Evolutionary conservation across 768 basidiomycete species (phyloP), one percentile per base, ranked within the genome.

Genomic region (Lactarius akahatsu): DNA sequence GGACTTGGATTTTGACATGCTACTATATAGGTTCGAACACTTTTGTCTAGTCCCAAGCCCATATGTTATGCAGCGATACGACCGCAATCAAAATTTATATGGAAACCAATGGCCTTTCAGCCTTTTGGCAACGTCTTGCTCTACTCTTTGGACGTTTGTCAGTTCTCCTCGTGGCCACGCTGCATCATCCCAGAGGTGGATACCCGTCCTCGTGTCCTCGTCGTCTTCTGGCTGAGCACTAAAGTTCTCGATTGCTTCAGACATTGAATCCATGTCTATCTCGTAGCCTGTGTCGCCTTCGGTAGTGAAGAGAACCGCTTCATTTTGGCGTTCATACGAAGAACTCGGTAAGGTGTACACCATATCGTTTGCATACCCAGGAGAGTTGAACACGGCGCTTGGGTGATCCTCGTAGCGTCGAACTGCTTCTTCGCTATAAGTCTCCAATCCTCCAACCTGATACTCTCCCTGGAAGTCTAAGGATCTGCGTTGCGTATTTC

Each of bases 101-200:
- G 87, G 90, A 30, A 80, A 77, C 90, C 90, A 92, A 72, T 92
- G 89, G 32, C 79, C 80, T 60, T 77, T 81, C 68, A 91, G 73
- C 57, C 71, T 74, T 63, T 76, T 82, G 15, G 81, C 88, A 9
- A 91, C 89, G 73, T 88, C 86, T 58, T 78, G 79, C 74, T 91
- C 90, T 7, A 79, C 83, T n/a, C 74, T 74, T 20, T 78, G 75
- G 28, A 84, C 67, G 43, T 76, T 76, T 15, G 63, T 61, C 62
- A 64, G 54, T 45, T 60, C 58, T 56, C 41, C 62, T 34, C 34
- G 41, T 50, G 43, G 54, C 66, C 66, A 60, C n/a, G 43, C 36
- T 13, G 38, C 54, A 7, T 63, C 62, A 8, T 23, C 41, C 66
- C 66, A 67, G 26, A 63, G 65, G 50, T 23, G 65, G 50, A 62